Base-by-base conservation (phyloP, 164 flowering plant species). In the Stephania japonica region DNA sequence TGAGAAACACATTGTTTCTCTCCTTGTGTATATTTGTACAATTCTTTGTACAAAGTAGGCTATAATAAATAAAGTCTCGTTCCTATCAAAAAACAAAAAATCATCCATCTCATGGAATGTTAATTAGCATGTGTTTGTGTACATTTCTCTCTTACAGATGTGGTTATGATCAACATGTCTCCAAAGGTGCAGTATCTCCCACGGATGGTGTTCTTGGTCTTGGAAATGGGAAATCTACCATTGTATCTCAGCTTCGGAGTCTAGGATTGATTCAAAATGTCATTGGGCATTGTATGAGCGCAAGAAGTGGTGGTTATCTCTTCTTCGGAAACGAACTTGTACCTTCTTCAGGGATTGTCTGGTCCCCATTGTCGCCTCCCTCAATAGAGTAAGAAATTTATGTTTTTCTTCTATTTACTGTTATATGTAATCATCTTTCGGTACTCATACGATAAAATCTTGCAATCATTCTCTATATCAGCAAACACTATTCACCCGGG, bases 121-220 rank as follows among this genome's bases (percentile, higher is more conserved):
- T 59, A 21, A n/a, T 2, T 19, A 59, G 64, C n/a, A 19, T 19
- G 10, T n/a, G 16, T 59, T 19, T 59, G 64, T 32, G 38, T 59
- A 90, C 89, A 61, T 53, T 25, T 73, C 61, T 61, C 64, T 56
- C 65, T 59, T 75, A 47, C 86, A 93, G 98, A 49, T 96, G 99
- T 79, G 98, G 99, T 24, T 92, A 92, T 74, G 93, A 95, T 84
- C 98, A 96, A 79, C 72, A 70, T 38, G 71, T 69, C 49, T n/a
- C 85, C 65, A 84, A 83, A 5, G 88, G 84, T 26, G n/a, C 73
- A 19, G 2, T 70, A 65, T 86, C 87, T 80, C 86, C 88, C 21
- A 75, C 88, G 13, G 99, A 93, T 75, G 99, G 98, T 74, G 84
- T 93, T 4, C 89, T 96, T 66, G 99, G 99, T 41, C 94, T 93